phyloP scores from a whole-genome alignment of 1,284 basidiomycete genomes.

The Schizophyllum commune region DNA sequence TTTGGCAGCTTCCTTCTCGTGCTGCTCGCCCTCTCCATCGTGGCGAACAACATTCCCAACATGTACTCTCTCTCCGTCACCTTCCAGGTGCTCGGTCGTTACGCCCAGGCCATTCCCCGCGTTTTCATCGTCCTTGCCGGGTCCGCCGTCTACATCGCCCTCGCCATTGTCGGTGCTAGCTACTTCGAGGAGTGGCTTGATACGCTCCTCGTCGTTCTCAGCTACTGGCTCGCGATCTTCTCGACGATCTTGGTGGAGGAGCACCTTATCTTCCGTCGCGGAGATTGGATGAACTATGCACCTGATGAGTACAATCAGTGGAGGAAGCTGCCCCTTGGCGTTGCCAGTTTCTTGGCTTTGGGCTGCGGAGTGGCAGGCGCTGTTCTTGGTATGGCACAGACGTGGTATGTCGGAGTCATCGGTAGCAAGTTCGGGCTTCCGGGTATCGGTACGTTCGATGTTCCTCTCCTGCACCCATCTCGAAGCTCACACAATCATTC shows the following conservation, averaged over 20 bases:
- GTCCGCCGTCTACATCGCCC: constrained; percentile 28
- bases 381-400: constrained; percentile 15
- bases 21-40: constrained; percentile 28
- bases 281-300: constrained; percentile 23
- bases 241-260: constrained; percentile 46
- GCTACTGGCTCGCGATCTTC: constrained; percentile 56
- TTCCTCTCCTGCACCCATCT: constrained; percentile 7
- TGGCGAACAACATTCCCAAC: constrained; percentile 14
- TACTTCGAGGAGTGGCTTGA: constrained; percentile 11
- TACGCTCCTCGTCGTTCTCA: constrained; percentile 31
- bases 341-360: constrained; percentile 10
- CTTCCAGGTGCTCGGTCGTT: constrained; percentile 47
- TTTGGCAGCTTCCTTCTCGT: constrained; percentile 46
- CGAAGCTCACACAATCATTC: constrained; percentile 8
- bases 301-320: constrained; percentile 17
- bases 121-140: constrained; percentile 52
- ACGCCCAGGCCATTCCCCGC: constrained; percentile 49
- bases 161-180: constrained; percentile 14
- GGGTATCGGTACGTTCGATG: neutral
- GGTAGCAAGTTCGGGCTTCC: neutral
- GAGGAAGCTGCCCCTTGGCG: constrained; percentile 9
- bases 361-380: constrained; percentile 12
- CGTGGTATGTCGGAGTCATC: constrained; percentile 4
- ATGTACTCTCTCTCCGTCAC: constrained; percentile 17
- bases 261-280: constrained; percentile 45